These are phyloP conservation scores for Anethum foeniculum DNA, from an alignment of 140 eudicot species.

Conservation along the genomic window DNA sequence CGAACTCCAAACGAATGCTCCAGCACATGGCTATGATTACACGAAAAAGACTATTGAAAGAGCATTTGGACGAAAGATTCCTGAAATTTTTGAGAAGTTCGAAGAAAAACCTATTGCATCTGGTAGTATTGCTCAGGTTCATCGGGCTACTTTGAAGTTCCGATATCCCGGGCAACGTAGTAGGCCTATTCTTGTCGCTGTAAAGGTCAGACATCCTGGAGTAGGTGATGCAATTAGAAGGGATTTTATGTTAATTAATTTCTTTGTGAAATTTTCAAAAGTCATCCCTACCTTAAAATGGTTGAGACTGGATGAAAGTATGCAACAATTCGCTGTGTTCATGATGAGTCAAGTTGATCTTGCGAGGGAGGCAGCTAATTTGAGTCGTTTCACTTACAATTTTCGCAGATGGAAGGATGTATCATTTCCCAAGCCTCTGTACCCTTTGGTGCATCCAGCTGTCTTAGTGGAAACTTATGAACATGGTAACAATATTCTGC, in stretches of 20 bases:
- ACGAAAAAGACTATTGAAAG: conserved; percentile 65
- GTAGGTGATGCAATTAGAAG: conserved; percentile 82
- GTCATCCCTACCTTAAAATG: conserved; percentile 66
- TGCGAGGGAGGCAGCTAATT: conserved; percentile 94
- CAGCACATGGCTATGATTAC: conserved; percentile 71
- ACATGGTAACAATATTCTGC: conserved; percentile 69
- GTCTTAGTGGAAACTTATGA: conserved; percentile 94
- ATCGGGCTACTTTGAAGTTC: conserved; percentile 62
- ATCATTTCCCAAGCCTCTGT: conserved; percentile 41
- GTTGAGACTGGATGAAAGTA: conserved; percentile 89
- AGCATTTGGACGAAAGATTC: conserved; percentile 74
- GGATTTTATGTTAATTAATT: conserved; percentile 62
- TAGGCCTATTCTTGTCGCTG: conserved; percentile 82
- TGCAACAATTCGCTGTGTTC: conserved; percentile 86
- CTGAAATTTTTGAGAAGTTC: conserved; percentile 78
- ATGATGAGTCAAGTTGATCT: conserved; percentile 99
- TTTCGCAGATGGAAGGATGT: conserved; percentile 73
- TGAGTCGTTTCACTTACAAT: conserved; percentile 85
- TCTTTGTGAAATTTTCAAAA: conserved; percentile 55
- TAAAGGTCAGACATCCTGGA: conserved; percentile 93
- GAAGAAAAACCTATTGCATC: conserved; percentile 93
- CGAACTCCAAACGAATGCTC: conserved; percentile 83
- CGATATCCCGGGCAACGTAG: conserved; percentile 64
- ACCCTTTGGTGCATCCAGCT: conserved; percentile 96
- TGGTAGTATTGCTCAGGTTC: conserved; percentile 43